Evolutionary conservation across 306 rosid genomes (phyloP).

Genomic region (apple (Malus domestica)): ASM211411v1 NC_041804.1:4928501-4929000

Average conservation of each 20-base stretch:
- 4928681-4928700: no score
- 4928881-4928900: conserved; percentile 5
- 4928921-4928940: background rate
- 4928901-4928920: background rate
- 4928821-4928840: no score
- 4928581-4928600: conserved; percentile 16
- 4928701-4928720: no score
- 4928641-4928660: background rate
- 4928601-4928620: background rate
- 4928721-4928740: no score
- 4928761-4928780: no score
- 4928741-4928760: no score
- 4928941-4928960: background rate
- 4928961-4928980: background rate
- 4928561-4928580: conserved; percentile 16
- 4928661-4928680: background rate
- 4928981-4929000: background rate
- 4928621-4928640: background rate
- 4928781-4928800: no score
- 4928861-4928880: background rate
- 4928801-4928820: no score
- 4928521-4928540: background rate
- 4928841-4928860: no score
- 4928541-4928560: background rate
- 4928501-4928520: background rate